A percentile compares a stretch with the other conserved stretches of the same genome.
phyloP scores from a whole-genome alignment of 225 moss, liverwort and hornwort genomes.

The Thuidium tamariscinum region DNA sequence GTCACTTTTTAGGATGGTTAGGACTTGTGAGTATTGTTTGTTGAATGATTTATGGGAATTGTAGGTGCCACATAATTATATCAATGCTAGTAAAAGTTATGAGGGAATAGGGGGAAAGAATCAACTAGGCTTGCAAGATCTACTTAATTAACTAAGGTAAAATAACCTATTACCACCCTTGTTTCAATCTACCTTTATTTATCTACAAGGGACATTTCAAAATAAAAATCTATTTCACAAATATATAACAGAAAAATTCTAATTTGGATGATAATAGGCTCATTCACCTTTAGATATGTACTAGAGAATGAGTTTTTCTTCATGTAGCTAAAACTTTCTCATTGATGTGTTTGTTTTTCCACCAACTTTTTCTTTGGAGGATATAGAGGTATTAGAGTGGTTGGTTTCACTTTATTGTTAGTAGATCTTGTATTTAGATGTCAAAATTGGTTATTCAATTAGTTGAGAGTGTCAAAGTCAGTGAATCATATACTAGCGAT shows the following conservation, averaged over 20 bases:
- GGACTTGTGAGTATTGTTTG: too few relatives aligned
- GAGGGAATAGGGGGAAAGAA: too few relatives aligned
- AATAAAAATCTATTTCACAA: not conserved
- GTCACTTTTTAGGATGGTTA: too few relatives aligned
- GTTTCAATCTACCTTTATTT: accelerated
- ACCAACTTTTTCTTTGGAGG: accelerated
- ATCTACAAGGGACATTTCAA: accelerated
- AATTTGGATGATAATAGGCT: not conserved
- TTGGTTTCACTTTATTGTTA: not conserved
- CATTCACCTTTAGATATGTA: not conserved
- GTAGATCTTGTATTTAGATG: not conserved
- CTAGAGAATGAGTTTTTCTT: accelerated
- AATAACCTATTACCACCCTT: accelerated
- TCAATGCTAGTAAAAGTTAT: too few relatives aligned
- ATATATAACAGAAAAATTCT: accelerated
- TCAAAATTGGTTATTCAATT: not conserved
- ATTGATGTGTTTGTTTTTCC: not conserved
- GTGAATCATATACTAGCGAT: not conserved
- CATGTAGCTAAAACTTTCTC: accelerated
- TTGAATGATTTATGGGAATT: too few relatives aligned
- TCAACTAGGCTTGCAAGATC: not conserved
- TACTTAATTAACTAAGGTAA: not conserved
- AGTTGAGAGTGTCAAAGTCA: not conserved
- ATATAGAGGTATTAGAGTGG: not conserved
- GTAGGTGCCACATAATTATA: too few relatives aligned